A percentile compares a stretch with the other conserved stretches of the same genome.
Evolutionary conservation across 768 basidiomycete species (phyloP).

Genomic region (Pleurotus pulmonarius): DNA sequence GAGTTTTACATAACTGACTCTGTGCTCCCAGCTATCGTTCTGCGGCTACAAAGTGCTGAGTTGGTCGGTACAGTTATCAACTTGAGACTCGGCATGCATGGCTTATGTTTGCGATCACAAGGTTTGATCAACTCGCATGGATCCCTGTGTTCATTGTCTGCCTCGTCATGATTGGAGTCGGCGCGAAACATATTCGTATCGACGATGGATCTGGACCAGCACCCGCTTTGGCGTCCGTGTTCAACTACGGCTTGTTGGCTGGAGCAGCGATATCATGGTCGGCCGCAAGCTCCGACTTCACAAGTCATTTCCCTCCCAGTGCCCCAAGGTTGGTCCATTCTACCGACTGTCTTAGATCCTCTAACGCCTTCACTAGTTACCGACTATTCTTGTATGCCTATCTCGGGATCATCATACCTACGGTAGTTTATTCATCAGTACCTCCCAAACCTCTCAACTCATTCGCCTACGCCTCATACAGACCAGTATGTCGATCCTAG

Average conservation of each 20-base stretch:
- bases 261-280: conserved; percentile 53
- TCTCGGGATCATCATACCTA: conserved; percentile 62
- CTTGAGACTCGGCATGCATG: too few relatives aligned
- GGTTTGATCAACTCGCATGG: conserved; percentile 75
- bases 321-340: conserved; percentile 45
- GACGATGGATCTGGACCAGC: conserved; percentile 43
- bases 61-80: conserved; percentile 26
- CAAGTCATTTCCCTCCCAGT: conserved; percentile 59
- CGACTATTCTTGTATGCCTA: conserved; percentile 69
- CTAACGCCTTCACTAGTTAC: conserved; percentile 34
- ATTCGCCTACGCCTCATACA: too few relatives aligned
- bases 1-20: too few relatives aligned
- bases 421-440: conserved; percentile 23
- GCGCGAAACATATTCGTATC: conserved; percentile 62
- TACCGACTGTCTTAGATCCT: background rate
- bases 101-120: conserved; percentile 8
- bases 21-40: conserved; percentile 41
- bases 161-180: conserved; percentile 67
- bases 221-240: conserved; percentile 35
- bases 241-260: conserved; percentile 61
- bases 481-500: too few relatives aligned
- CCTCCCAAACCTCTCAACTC: background rate
- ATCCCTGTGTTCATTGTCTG: conserved; percentile 75
- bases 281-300: conserved; percentile 67
- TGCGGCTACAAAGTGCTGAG: conserved; percentile 49